Evolutionary conservation across 2,329 filamentous ascomycete genomes (phyloP), one percentile per base, ranked within the genome.

Genomic region (Westerdykella sp.): DNA sequence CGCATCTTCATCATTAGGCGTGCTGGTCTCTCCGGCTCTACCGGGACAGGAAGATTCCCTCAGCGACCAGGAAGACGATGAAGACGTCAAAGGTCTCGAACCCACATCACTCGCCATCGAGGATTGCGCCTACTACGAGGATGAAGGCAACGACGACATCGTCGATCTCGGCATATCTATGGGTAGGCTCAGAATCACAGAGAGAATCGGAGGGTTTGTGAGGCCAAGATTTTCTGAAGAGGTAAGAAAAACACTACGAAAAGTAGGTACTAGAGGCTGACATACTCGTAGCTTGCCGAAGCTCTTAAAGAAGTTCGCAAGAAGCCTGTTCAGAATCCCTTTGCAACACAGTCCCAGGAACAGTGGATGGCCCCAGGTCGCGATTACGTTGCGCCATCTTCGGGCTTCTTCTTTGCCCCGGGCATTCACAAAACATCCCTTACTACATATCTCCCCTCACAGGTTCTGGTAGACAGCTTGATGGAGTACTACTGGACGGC

Each of bases 111-210:
- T 85, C 51, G 79, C 78, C 15, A 74, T 77, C 11, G 72, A 80
- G 35, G 84, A 87, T 66, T 75, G 81, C 45, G 79, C 79, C 2
- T 87, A 87, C 59, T 83, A 84, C 46, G 76, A 80, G 45, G 74
- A 78, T 46, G 75, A 71, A 13, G 80, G 82, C 46, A 80, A 84
- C 60, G 83, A 84, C 58, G 83, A 86, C 46, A 67, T 87, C 37
- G 76, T 85, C 51, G 85, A 89, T 63, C 69, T 89, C 21, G 85
- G 85, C 2, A 78, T 88, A 45, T 76, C 77, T 50, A 73, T 89
- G 47, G 85, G 85, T 1, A 84, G 79, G 60, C 78, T 88, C 75
- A 78, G 74, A 45, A 80, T 89, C 46, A 87, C 83, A 2, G 85
- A 89, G 57, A 75, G 84, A 31, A 79, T 89, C 49, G 85, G 85